Percentiles rank a stretch among this genome's conserved stretches.
Conservation (phyloP, 345 rosid species). For the Populus nigra region DNA sequence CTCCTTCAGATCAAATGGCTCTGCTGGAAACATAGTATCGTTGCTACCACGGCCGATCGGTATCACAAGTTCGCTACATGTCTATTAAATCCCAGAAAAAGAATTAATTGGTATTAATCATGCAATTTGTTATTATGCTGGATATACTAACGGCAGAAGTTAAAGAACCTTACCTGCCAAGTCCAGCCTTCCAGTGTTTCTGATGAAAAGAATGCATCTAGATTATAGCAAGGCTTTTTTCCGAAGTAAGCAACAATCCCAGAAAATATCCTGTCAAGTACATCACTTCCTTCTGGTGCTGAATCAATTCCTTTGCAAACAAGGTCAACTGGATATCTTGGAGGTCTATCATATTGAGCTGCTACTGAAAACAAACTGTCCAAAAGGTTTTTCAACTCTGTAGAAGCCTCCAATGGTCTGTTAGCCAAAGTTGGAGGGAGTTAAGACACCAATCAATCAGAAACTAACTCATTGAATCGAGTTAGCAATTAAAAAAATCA, state of each 20-base stretch:
- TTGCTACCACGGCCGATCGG: slow-evolving; percentile 10
- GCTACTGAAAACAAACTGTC: not conserved
- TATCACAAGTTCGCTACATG: slow-evolving; percentile 21
- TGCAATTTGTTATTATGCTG: no score
- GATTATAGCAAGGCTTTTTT: slow-evolving; percentile 2
- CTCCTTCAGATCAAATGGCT: slow-evolving; percentile 9
- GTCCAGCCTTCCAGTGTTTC: slow-evolving; percentile 19
- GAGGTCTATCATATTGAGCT: slow-evolving; percentile 30
- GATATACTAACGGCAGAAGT: not conserved
- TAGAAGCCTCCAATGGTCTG: slow-evolving; percentile 12
- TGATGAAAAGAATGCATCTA: not conserved
- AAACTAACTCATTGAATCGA: not conserved
- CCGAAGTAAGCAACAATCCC: slow-evolving; percentile 3
- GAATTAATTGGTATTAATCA: not conserved
- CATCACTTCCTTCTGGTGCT: slow-evolving; percentile 11
- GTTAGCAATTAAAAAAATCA: not conserved
- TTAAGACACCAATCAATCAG: not conserved
- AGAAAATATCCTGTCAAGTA: slow-evolving; percentile 17
- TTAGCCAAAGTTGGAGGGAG: not conserved
- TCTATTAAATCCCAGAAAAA: slow-evolving; percentile 2
- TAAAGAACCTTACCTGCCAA: slow-evolving; percentile 20
- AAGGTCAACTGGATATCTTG: slow-evolving; percentile 3
- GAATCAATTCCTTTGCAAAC: slow-evolving; percentile 16
- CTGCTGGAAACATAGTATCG: slow-evolving; percentile 14
- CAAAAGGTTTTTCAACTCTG: slow-evolving; percentile 9